Percentiles rank a stretch among this genome's conserved stretches.
phyloP scores from a whole-genome alignment of 73 alveolate genomes.

The Blepharisma japonicum region DNA sequence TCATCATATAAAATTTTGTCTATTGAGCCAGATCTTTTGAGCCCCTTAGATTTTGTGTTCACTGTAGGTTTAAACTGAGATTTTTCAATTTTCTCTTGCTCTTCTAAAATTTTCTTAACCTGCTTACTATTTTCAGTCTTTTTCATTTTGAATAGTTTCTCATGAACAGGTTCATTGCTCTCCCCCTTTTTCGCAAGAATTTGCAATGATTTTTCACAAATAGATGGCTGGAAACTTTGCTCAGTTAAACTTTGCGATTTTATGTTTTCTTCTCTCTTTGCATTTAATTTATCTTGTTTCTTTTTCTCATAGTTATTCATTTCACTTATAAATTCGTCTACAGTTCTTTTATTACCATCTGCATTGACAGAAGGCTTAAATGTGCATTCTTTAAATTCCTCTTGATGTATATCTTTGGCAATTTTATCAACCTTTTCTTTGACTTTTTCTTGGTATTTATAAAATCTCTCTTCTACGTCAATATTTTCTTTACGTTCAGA shows the following conservation, averaged over 20 bases:
- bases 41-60: not conserved
- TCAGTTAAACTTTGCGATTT: not conserved
- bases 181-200: conserved; percentile 6
- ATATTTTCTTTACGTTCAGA: not conserved
- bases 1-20: conserved; percentile 25
- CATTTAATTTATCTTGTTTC: conserved; percentile 12
- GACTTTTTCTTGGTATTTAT: conserved; percentile 12
- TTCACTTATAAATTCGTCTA: conserved; percentile 9
- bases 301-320: conserved; percentile 1
- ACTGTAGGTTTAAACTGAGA: conserved; percentile 13
- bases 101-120: conserved; percentile 5
- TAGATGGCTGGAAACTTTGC: not conserved
- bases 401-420: conserved; percentile 3
- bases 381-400: conserved; percentile 25
- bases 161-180: conserved; percentile 20
- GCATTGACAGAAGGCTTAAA: conserved; percentile 10
- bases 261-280: not conserved
- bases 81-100: conserved; percentile 22
- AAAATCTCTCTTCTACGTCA: conserved; percentile 26
- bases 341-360: not conserved
- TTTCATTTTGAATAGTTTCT: not conserved
- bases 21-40: not conserved
- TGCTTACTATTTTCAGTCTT: not conserved
- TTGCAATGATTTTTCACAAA: not conserved
- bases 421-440: not conserved